Evolutionary conservation across 1,139 yeast genomes (phyloP), one percentile per base, ranked within the genome.

Genomic region (Taphrina communis): DNA sequence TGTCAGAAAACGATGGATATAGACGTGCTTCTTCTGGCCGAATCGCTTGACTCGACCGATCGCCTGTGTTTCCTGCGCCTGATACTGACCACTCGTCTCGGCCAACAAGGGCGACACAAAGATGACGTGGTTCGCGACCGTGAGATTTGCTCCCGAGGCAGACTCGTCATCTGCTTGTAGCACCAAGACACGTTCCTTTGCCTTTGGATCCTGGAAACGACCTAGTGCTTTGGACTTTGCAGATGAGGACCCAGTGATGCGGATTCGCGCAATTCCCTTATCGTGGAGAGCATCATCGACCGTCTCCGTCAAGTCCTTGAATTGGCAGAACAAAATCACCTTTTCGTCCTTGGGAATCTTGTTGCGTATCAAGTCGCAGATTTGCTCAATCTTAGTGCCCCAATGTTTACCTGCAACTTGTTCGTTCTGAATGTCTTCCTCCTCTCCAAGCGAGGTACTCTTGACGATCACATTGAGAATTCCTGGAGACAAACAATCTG

Each of bases 121-220:
- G 17, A 69, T 69, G 35, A 69, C 50, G 48, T 69, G 70, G 52
- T 69, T 69, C 7, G 71, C 69, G 41, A 69, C 65, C 35, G 71
- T 69, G 50, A 69, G 53, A 39, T 69, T 69, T 62, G 70, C 70
- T 46, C 70, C 70, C 48, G 69, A 65, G 7, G 70, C 70, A 19
- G 57, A 59, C 57, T 69, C 70, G 35, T 69, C 69, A 4, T 65
- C 70, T 11, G 67, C 70, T 25, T 69, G 66, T 56, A 69, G 50
- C 8, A 69, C 48, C 12, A 69, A 38, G 12, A 69, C 70, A 17
- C 63, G 67, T 21, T 52, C 52, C n/a, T 25, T 19, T 25, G 56
- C 56, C 17, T 44, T 55, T 8, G 55, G 53, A 14, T 55, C 41
- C 51, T 69, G 70, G 62, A 66, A 69, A 42, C 62, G 44, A 39